A percentile compares a stretch with the other conserved stretches of the same genome.
These are phyloP conservation scores for Hericium alpestre DNA, from an alignment of 768 basidiomycete genomes.

Conservation along the genomic window DNA sequence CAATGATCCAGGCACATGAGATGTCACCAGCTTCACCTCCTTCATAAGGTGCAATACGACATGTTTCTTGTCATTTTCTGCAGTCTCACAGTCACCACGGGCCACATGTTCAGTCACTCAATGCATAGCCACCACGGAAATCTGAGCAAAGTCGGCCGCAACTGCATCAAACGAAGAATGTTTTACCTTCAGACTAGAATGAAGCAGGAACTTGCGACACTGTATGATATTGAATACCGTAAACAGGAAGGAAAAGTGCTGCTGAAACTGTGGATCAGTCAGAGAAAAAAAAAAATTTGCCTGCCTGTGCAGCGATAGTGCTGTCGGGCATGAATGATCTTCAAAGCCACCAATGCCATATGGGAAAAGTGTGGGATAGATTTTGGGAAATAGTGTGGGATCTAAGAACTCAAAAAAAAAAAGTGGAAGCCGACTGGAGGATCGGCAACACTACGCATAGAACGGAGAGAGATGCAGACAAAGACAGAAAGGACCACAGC, in stretches of 20 bases:
- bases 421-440: no score
- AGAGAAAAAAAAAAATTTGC: conserved; percentile 24
- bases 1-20: conserved; percentile 20
- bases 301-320: conserved; percentile 24
- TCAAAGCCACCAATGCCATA: conserved; percentile 35
- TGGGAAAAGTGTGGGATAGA: conserved; percentile 34
- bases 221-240: conserved; percentile 33
- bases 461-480: no score
- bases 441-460: no score
- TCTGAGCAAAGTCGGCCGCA: conserved; percentile 16
- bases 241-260: conserved; percentile 34
- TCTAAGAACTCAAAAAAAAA: conserved; percentile 31
- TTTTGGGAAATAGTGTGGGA: conserved; percentile 26
- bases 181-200: conserved; percentile 23
- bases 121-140: conserved; percentile 18
- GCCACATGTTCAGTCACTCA: conserved; percentile 6
- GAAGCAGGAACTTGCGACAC: conserved; percentile 19
- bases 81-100: not conserved
- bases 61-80: conserved; percentile 18
- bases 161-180: conserved; percentile 16
- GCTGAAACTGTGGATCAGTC: conserved; percentile 24
- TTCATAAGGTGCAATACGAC: conserved; percentile 17
- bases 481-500: no score
- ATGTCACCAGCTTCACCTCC: conserved; percentile 13
- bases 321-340: conserved; percentile 12